Conservation (phyloP, 1,284 basidiomycete genomes). For the Leucoagaricus sp. region DNA sequence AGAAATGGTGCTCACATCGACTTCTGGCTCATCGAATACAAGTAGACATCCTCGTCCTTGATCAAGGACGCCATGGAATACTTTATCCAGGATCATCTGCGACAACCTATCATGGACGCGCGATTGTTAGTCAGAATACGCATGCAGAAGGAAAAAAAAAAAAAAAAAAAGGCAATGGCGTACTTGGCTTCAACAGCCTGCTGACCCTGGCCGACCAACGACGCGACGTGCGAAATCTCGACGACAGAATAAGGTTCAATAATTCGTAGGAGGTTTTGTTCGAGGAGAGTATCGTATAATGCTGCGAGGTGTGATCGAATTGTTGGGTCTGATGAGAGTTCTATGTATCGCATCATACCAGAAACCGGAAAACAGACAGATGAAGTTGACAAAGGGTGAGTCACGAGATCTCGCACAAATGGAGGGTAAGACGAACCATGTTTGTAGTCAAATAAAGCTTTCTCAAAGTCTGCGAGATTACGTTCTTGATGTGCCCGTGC, state of each 20-base stretch:
- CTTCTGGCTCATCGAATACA: constrained; percentile 84
- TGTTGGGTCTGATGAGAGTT: constrained; percentile 91
- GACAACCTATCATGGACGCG: constrained; percentile 60
- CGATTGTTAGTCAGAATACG: background rate
- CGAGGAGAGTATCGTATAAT: constrained; percentile 92
- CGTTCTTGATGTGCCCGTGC: constrained; percentile 93
- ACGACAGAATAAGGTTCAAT: constrained; percentile 97
- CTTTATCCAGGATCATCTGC: constrained; percentile 98
- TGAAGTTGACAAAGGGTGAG: background rate
- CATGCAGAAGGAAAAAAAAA: background rate
- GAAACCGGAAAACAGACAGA: no score
- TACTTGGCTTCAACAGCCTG: constrained; percentile 95
- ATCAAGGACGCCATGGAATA: constrained; percentile 92
- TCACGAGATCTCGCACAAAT: no score
- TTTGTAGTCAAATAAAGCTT: constrained; percentile 84
- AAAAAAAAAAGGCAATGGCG: constrained; percentile 36
- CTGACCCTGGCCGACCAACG: constrained; percentile 86
- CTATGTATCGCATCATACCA: no score
- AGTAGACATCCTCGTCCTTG: constrained; percentile 93
- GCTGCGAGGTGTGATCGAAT: constrained; percentile 93
- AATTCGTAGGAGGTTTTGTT: constrained; percentile 93
- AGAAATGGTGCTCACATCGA: constrained; percentile 62
- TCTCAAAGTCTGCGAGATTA: constrained; percentile 89
- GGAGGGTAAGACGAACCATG: constrained; percentile 57
- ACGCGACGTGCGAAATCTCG: constrained; percentile 88